Conservation (phyloP, 768 basidiomycete genomes). For the Pholiota conissans region DNA sequence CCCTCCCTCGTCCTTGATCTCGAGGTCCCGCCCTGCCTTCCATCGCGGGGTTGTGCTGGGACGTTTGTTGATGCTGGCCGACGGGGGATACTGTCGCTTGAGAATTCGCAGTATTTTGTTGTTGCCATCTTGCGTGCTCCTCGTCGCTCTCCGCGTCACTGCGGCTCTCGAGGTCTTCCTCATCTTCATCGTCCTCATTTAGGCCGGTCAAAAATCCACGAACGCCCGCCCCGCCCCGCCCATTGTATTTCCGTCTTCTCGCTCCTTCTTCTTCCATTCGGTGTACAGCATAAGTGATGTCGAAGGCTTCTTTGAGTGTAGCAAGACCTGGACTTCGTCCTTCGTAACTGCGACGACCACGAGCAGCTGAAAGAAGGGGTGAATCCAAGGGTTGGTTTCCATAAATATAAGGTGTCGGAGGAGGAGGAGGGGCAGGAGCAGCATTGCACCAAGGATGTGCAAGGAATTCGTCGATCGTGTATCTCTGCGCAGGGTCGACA, state of each 20-base stretch:
- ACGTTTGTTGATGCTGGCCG: constrained; percentile 25
- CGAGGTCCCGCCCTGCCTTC: constrained; percentile 38
- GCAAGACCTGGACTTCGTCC: constrained; percentile 91
- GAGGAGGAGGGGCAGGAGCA: constrained; percentile 58
- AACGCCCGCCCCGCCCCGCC: constrained; percentile 72
- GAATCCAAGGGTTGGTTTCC: constrained; percentile 72
- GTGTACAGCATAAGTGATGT: constrained; percentile 98
- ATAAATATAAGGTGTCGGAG: constrained; percentile 61
- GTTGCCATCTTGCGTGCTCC: constrained; percentile 25
- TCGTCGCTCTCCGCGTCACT: constrained; percentile 49
- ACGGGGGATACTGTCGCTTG: neutral
- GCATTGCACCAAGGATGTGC: constrained; percentile 94
- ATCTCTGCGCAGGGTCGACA: constrained; percentile 92
- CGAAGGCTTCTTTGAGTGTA: constrained; percentile 96
- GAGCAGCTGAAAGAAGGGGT: constrained; percentile 80
- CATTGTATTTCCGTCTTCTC: constrained; percentile 78
- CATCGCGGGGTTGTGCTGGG: constrained; percentile 15
- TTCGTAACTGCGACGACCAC: constrained; percentile 65
- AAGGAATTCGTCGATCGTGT: constrained; percentile 97
- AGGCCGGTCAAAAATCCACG: constrained; percentile 81
- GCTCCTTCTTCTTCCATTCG: constrained; percentile 99
- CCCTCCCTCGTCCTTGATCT: constrained; percentile 26
- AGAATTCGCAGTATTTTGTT: neutral
- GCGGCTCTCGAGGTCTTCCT: constrained; percentile 35
- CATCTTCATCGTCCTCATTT: constrained; percentile 91